Conservation (phyloP, 495 filamentous ascomycete species). For the Chaetomium tenue region DNA sequence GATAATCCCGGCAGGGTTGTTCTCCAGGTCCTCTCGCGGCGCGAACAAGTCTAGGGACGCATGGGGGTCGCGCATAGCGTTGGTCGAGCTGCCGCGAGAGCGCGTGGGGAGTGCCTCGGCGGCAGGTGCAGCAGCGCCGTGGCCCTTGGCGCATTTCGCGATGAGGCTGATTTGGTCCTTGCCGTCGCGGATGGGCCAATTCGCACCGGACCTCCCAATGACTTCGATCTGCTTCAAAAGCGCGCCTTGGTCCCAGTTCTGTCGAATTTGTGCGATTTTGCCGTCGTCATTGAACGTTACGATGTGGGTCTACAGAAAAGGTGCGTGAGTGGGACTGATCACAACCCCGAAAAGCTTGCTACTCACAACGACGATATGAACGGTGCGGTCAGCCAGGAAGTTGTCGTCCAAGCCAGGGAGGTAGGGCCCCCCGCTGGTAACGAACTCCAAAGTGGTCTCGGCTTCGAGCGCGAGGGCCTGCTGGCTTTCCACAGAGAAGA, state of each 20-base stretch:
- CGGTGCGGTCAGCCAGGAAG: constrained; percentile 80
- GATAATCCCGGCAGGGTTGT: constrained; percentile 46
- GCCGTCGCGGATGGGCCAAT: constrained; percentile 92
- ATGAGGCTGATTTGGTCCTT: constrained; percentile 81
- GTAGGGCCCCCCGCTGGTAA: constrained; percentile 77
- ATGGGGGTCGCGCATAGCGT: constrained; percentile 64
- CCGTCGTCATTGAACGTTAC: constrained; percentile 74
- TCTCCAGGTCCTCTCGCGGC: constrained; percentile 56
- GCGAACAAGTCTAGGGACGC: constrained; percentile 72
- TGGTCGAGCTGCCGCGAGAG: constrained; percentile 49
- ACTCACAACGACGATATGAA: constrained; percentile 78
- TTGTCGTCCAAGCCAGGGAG: constrained; percentile 91
- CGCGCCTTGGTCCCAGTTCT: constrained; percentile 93
- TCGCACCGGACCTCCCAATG: constrained; percentile 81
- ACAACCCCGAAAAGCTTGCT: constrained; percentile 6
- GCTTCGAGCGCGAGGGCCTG: constrained; percentile 71
- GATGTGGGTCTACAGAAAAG: constrained; percentile 69
- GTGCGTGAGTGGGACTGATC: constrained; percentile 31
- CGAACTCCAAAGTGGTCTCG: constrained; percentile 81
- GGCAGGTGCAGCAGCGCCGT: constrained; percentile 24
- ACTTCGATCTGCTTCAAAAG: constrained; percentile 90
- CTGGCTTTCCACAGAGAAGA: constrained; percentile 68
- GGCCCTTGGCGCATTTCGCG: constrained; percentile 47
- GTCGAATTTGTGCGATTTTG: constrained; percentile 79
- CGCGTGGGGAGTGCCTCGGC: constrained; percentile 32